phyloP scores from a whole-genome alignment of 1,284 basidiomycete species.

The Heliocybe sulcata region DNA sequence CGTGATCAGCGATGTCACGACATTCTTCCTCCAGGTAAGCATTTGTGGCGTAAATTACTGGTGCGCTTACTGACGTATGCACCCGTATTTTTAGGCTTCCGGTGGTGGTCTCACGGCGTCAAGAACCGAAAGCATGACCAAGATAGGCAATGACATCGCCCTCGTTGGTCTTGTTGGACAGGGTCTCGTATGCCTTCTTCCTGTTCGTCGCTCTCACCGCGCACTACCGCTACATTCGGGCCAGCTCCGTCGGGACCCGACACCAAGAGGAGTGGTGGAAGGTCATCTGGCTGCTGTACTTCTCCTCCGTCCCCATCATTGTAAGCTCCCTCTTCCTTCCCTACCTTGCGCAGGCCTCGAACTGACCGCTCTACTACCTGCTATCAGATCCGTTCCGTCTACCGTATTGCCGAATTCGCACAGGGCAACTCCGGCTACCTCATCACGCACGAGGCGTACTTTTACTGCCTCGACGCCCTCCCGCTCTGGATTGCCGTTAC shows the following conservation, averaged over 20 bases:
- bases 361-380: not conserved
- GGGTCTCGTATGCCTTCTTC: slow-evolving; percentile 8
- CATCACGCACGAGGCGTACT: slow-evolving; percentile 30
- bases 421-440: slow-evolving; percentile 30
- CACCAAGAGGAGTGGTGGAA: not conserved
- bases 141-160: slow-evolving; percentile 1
- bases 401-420: slow-evolving; percentile 27
- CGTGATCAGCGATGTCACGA: slow-evolving; percentile 6
- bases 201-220: slow-evolving; percentile 3
- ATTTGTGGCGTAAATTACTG: not conserved
- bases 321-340: too few species aligned
- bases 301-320: slow-evolving; percentile 10
- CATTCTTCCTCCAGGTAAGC: slow-evolving; percentile 6
- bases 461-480: slow-evolving; percentile 34
- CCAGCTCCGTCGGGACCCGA: not conserved
- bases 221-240: not conserved
- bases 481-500: slow-evolving; percentile 31
- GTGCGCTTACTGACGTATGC: not conserved
- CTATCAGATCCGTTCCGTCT: slow-evolving; percentile 25
- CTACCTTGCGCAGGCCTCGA: too few species aligned
- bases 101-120: slow-evolving; percentile 4
- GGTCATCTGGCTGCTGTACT: slow-evolving; percentile 7
- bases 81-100: not conserved
- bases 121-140: not conserved
- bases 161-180: slow-evolving; percentile 9